Evolutionary conservation across 75 land plant genomes (phyloP), one percentile per base, ranked within the genome.

Genomic region (Selaginella moellendorffii): DNA sequence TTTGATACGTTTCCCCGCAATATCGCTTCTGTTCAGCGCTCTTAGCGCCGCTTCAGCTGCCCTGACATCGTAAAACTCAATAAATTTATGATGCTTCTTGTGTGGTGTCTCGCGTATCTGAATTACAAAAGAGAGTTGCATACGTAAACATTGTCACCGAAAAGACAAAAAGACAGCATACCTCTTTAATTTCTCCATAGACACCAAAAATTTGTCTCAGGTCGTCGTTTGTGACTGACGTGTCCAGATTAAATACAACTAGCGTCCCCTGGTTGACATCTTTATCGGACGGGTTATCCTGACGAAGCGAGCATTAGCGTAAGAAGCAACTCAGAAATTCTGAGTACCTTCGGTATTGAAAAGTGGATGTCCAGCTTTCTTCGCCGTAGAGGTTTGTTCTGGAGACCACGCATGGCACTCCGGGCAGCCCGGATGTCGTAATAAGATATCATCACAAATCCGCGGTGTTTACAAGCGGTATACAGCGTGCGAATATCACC

Each of bases 201-300:
- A 58, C 87, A 25, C 96, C 96, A 79, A 89, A 89, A 54, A 83
- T 89, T 54, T 75, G 79, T 12, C 75, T 80, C 10, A 89, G 82
- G 23, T 89, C 96, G 56, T 89, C 90, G 69, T 89, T 89, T 26
- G 90, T 83, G 63, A 89, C 90, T 52, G 90, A 83, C 30, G 90
- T 82, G 73, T 89, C 90, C 73, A 89, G 66, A 69, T 89, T 89
- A 63, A 89, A 89, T 1, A 79, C 86, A 29, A 89, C 96, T 24
- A 89, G 74, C 26, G 96, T 89, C 30, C 96, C 96, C 75, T 89
- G 96, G 61, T 86, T 89, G n/a, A 89, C 73, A 76, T 89, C 96
- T 58, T 89, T 89, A 53, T 89, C 96, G 25, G 96, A 89, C 28
- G 96, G 90, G 69, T 89, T 89, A 53, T 89, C 90, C 96, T 89